These are phyloP conservation scores for Hagleromyces aurorensis DNA, from an alignment of 805 yeast species.

Conservation along the genomic window DNA sequence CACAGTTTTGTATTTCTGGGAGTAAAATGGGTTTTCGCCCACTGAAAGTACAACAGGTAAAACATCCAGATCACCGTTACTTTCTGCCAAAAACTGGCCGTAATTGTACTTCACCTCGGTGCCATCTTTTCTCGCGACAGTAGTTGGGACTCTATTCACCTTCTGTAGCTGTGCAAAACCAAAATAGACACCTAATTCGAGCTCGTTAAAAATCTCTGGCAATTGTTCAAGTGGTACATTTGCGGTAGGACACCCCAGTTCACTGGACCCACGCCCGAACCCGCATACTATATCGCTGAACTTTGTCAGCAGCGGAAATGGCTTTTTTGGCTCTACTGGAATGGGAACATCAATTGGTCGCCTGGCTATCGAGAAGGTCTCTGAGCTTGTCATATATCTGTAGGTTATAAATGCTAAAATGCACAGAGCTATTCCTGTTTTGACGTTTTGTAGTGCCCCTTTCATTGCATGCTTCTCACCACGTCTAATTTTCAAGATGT, in stretches of 20 bases:
- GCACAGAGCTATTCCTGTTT: no score
- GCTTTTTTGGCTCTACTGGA: conserved; percentile 37
- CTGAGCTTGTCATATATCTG: no score
- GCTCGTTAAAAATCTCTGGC: conserved; percentile 33
- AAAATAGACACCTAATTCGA: conserved; percentile 79
- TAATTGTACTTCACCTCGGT: conserved; percentile 47
- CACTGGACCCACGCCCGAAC: conserved; percentile 92
- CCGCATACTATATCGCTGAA: conserved; percentile 59
- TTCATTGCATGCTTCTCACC: no score
- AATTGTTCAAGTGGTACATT: conserved; percentile 59
- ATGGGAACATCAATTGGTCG: conserved; percentile 24
- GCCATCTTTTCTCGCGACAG: conserved; percentile 32
- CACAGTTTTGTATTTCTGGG: conserved; percentile 72
- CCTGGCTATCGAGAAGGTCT: conserved; percentile 5
- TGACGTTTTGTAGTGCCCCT: no score
- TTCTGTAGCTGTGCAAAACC: conserved; percentile 53
- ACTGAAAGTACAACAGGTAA: conserved; percentile 91
- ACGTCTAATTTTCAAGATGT: no score
- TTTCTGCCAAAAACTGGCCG: conserved; percentile 41
- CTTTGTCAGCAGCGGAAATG: conserved; percentile 42
- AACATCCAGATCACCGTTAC: conserved; percentile 34
- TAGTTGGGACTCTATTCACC: conserved; percentile 11
- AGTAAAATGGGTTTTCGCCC: conserved; percentile 92
- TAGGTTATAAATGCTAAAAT: no score
- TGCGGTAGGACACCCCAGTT: conserved; percentile 93